phyloP scores from a whole-genome alignment of 2,329 filamentous ascomycete genomes.

The Acephala macrosclerotiorum region DNA sequence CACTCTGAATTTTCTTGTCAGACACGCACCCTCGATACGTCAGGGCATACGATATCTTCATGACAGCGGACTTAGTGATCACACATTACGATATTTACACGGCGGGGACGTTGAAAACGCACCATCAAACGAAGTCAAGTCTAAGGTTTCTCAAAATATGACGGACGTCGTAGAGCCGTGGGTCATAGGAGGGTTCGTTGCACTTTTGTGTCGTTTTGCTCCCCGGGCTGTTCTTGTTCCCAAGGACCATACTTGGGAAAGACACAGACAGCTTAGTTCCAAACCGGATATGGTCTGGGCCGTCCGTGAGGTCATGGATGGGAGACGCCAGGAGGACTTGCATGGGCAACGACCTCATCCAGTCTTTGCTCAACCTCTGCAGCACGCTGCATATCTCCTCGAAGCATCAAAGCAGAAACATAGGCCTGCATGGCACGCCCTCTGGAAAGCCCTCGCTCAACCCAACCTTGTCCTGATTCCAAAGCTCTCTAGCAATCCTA shows the following conservation, averaged over 20 bases:
- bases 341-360: constrained; percentile 11
- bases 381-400: constrained; percentile 32
- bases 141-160: background rate
- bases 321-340: background rate
- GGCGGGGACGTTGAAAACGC: constrained; percentile 3
- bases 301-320: background rate
- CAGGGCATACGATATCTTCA: constrained; percentile 58
- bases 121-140: background rate
- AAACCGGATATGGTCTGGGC: background rate
- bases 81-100: constrained; percentile 26
- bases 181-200: constrained; percentile 54
- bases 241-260: background rate
- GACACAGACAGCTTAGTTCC: background rate
- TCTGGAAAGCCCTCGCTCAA: constrained; percentile 50
- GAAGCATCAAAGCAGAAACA: constrained; percentile 25
- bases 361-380: constrained; percentile 30
- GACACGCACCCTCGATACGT: constrained; percentile 55
- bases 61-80: constrained; percentile 48
- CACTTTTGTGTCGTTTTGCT: constrained; percentile 51
- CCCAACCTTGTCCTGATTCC: constrained; percentile 31
- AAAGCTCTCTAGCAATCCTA: constrained; percentile 26
- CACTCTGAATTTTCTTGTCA: constrained; percentile 63
- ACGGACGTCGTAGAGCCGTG: constrained; percentile 10
- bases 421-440: constrained; percentile 51
- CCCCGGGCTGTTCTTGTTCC: constrained; percentile 16